Evolutionary conservation across 345 rosid species (phyloP).

Genomic region (Schrenkiella parvula): DNA sequence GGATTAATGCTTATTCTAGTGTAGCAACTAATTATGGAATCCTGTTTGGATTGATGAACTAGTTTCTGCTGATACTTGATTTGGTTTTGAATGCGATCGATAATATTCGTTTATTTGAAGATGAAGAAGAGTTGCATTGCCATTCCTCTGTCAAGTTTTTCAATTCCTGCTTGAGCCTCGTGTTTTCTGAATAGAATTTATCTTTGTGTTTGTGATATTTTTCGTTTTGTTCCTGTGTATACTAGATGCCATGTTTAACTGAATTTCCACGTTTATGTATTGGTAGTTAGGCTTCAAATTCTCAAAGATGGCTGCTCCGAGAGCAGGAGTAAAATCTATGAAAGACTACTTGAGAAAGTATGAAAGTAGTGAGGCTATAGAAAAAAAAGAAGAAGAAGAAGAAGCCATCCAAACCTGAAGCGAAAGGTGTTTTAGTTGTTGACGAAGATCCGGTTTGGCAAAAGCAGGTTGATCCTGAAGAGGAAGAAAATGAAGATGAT

Average conservation of each 20-base stretch:
- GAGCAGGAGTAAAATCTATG: conserved; percentile 41
- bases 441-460: conserved; percentile 96
- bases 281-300: background rate
- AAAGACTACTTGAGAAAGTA: conserved; percentile 82
- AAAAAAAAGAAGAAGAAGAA: conserved; percentile 63
- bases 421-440: conserved; percentile 60
- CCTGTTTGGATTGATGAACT: background rate
- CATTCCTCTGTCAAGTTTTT: background rate
- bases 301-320: conserved; percentile 37
- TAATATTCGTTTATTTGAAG: background rate
- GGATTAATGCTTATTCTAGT: background rate
- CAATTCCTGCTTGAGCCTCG: background rate
- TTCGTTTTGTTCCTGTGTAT: background rate
- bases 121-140: background rate
- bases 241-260: conserved; percentile 4
- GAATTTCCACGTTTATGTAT: background rate
- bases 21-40: background rate
- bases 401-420: conserved; percentile 42
- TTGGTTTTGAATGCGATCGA: background rate
- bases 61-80: background rate
- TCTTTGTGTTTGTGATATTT: background rate
- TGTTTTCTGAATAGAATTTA: background rate
- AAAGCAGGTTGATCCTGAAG: conserved; percentile 54
- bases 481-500: conserved; percentile 59
- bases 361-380: conserved; percentile 41